A percentile compares a stretch with the other conserved stretches of the same genome.
These are phyloP conservation scores for Dendrothele bispora DNA, from an alignment of 768 basidiomycete species.

Conservation along the genomic window DNA sequence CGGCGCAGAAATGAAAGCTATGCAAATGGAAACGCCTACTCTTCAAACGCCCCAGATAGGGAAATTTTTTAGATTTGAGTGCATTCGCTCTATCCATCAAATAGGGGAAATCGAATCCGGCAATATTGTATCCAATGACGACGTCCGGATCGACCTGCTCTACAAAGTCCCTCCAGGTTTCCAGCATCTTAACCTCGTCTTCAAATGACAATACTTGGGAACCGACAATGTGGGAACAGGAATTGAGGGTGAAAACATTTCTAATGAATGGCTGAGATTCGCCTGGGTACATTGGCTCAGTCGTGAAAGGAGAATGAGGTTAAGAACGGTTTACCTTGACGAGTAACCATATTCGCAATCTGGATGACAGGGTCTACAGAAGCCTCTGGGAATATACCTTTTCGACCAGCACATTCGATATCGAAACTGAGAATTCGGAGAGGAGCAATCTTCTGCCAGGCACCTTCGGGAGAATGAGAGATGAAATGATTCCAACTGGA, in stretches of 20 bases:
- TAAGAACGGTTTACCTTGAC: constrained; percentile 66
- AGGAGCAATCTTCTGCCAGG: constrained; percentile 91
- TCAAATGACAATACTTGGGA: constrained; percentile 89
- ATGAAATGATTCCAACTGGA: constrained; percentile 80
- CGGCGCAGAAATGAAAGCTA: background rate
- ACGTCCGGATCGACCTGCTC: constrained; percentile 92
- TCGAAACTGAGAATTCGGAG: constrained; percentile 95
- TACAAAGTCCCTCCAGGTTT: constrained; percentile 88
- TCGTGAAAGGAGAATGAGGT: background rate
- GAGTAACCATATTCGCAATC: constrained; percentile 98
- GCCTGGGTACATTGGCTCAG: constrained; percentile 53
- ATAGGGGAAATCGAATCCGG: constrained; percentile 96
- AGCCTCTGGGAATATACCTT: constrained; percentile 96
- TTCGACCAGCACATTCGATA: constrained; percentile 98
- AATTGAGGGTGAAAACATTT: constrained; percentile 94
- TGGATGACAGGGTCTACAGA: constrained; percentile 93
- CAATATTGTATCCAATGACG: constrained; percentile 94
- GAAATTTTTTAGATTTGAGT: constrained; percentile 68
- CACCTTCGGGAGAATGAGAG: constrained; percentile 88
- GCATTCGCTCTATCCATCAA: constrained; percentile 89
- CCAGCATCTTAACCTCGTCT: constrained; percentile 72
- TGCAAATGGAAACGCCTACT: constrained; percentile 42
- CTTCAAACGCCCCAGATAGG: constrained; percentile 72
- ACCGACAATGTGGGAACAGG: constrained; percentile 95
- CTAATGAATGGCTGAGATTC: constrained; percentile 92